Percentiles rank a stretch among this genome's conserved stretches.
Evolutionary conservation across 2,329 filamentous ascomycete species (phyloP).

Genomic region (Fusarium dlaminii): DNA sequence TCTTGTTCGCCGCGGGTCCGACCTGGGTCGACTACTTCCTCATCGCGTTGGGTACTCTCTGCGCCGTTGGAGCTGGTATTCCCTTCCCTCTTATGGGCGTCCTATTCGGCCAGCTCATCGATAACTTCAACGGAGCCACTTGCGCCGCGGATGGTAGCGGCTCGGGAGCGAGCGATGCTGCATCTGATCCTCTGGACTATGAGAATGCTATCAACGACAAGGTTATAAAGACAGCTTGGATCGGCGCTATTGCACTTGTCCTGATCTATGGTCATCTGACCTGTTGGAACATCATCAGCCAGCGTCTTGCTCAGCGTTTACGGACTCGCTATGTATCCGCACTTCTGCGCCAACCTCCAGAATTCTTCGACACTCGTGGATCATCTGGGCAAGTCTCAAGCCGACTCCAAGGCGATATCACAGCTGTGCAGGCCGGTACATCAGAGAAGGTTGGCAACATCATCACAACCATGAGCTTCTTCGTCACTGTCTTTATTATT

Average conservation of each 20-base stretch:
- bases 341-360: conserved; percentile 67
- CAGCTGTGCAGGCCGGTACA: conserved; percentile 73
- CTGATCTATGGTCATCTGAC: conserved; percentile 71
- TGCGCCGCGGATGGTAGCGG: conserved; percentile 50
- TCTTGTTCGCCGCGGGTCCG: conserved; percentile 50
- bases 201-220: conserved; percentile 61
- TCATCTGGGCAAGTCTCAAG: conserved; percentile 68
- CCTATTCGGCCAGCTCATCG: conserved; percentile 70
- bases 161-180: conserved; percentile 23
- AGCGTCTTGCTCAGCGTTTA: conserved; percentile 69
- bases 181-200: conserved; percentile 41
- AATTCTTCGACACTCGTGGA: conserved; percentile 67
- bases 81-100: conserved; percentile 72
- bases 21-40: conserved; percentile 54
- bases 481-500: conserved; percentile 72
- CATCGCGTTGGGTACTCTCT: conserved; percentile 51
- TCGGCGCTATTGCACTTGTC: conserved; percentile 67
- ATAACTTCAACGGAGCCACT: conserved; percentile 66
- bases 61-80: conserved; percentile 65
- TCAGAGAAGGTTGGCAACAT: conserved; percentile 76
- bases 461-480: conserved; percentile 70
- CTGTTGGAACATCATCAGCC: conserved; percentile 71
- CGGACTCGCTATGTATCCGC: conserved; percentile 67
- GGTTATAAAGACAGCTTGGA: conserved; percentile 68
- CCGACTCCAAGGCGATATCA: conserved; percentile 72